Percentiles rank a stretch among this genome's conserved stretches.
Evolutionary conservation across 2,329 filamentous ascomycete species (phyloP).

Genomic region (Colletotrichum spinosum): DNA sequence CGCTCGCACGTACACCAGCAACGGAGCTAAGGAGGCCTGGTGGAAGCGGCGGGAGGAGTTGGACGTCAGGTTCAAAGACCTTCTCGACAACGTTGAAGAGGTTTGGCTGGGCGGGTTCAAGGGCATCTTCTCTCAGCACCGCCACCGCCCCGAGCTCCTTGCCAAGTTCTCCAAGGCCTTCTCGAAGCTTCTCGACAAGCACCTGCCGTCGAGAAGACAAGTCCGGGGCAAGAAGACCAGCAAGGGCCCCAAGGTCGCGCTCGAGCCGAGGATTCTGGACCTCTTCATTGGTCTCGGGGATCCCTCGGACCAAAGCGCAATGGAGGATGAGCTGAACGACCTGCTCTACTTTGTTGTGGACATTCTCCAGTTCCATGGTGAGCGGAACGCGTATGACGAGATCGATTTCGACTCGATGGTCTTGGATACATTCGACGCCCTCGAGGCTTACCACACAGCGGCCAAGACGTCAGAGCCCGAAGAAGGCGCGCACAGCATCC

Average conservation of each 20-base stretch:
- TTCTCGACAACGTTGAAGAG: constrained; percentile 88
- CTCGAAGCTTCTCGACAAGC: constrained; percentile 81
- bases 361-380: constrained; percentile 95
- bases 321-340: constrained; percentile 92
- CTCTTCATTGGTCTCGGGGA: constrained; percentile 89
- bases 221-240: constrained; percentile 66
- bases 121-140: constrained; percentile 87
- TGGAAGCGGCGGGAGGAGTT: constrained; percentile 88
- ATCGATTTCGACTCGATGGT: constrained; percentile 95
- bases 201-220: constrained; percentile 84
- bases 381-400: constrained; percentile 96
- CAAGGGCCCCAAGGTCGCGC: constrained; percentile 55
- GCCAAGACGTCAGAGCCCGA: constrained; percentile 54
- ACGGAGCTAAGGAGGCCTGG: constrained; percentile 85
- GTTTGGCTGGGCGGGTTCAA: constrained; percentile 96
- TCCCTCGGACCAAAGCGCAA: constrained; percentile 74
- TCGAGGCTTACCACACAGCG: constrained; percentile 79
- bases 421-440: constrained; percentile 86
- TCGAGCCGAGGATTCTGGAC: constrained; percentile 78
- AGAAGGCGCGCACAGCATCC: constrained; percentile 76
- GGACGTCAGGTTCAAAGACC: constrained; percentile 79
- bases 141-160: constrained; percentile 72
- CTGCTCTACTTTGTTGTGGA: constrained; percentile 96
- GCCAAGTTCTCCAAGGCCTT: constrained; percentile 83
- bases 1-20: constrained; percentile 74